Base-by-base conservation (phyloP, 768 basidiomycete genomes). In the Neoboletus magnificus region DNA sequence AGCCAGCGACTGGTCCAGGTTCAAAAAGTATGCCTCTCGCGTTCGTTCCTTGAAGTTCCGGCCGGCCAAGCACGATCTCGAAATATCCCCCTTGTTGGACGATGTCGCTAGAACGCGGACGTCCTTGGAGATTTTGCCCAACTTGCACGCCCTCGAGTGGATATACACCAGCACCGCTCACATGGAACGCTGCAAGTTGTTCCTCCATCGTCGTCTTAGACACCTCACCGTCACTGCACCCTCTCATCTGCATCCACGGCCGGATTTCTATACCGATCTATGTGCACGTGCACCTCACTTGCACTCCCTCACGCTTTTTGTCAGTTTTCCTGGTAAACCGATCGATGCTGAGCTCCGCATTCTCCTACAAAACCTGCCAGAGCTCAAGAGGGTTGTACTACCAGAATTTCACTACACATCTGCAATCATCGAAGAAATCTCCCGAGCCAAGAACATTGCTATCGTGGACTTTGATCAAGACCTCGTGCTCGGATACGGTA, bases 91-190 rank as follows among this genome's bases (percentile, higher is more conserved):
- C 23, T 25, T 66, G 23, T 65, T 79, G 15, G 82, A 85, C 64
- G 80, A 81, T 50, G 73, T 86, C 9, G 81, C 82, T 1, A 75
- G 81, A 42, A 81, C 84, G 10, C 76, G 85, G 4, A 77, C 79
- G 0, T 74, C 71, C 12, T 62, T 84, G 30, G 73, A 79, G 48
- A 77, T 86, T 48, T 66, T 87, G 3, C 85, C 86, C 8, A 79
- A 79, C 59, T 69, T 84, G 54, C 76, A 77, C 39, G 73, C 74
- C 3, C 71, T 88, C 6, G 68, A 75, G 18, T 87, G 84, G 83
- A 63, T 63, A 25, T 67, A 67, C 8, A n/a, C 44, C 5, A 48
- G 18, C n/a, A 22, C 54, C 13, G 63, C 64, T 0, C 59, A 67
- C n/a, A 61, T 73, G 62, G 70, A 74, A 23, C 67, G 69, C 18